Conservation (phyloP, 176 grass and related monocot species). For the Puya raimondii region DNA sequence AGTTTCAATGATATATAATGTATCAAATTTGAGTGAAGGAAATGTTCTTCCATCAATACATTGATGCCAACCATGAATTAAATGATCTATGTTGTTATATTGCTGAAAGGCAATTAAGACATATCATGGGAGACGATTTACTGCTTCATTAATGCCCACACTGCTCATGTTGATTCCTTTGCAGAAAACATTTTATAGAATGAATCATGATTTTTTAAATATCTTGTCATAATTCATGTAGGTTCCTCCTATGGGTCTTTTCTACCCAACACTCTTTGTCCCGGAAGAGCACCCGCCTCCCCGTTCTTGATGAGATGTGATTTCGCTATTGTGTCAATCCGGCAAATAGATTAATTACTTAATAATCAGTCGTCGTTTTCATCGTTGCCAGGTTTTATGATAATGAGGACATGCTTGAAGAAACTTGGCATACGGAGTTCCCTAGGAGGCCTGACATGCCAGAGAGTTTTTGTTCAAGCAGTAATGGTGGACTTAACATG, state of each 20-base stretch:
- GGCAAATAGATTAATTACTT: too few relatives aligned
- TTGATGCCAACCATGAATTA: too few relatives aligned
- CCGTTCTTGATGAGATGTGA: constrained; percentile 58
- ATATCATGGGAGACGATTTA: too few relatives aligned
- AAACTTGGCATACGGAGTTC: constrained; percentile 61
- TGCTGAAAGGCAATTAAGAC: too few relatives aligned
- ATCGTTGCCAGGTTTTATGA: constrained; percentile 66
- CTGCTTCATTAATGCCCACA: neutral
- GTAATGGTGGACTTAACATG: constrained; percentile 50
- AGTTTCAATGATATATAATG: too few relatives aligned
- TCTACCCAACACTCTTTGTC: constrained; percentile 79
- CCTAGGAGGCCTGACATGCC: constrained; percentile 28
- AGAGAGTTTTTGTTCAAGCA: constrained; percentile 42
- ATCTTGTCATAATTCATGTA: constrained; percentile 7
- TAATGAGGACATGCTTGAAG: constrained; percentile 96
- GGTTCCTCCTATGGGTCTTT: constrained; percentile 97
- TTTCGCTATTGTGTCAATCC: neutral
- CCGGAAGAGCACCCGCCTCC: constrained; percentile 81
- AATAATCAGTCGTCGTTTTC: too few relatives aligned
- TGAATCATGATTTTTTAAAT: neutral
- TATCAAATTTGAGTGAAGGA: too few relatives aligned
- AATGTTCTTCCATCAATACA: too few relatives aligned
- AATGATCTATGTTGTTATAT: too few relatives aligned
- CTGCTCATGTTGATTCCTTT: neutral
- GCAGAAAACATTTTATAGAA: neutral